Evolutionary conservation across 2,329 filamentous ascomycete genomes (phyloP).

Genomic region (Colletotrichum caudatum): DNA sequence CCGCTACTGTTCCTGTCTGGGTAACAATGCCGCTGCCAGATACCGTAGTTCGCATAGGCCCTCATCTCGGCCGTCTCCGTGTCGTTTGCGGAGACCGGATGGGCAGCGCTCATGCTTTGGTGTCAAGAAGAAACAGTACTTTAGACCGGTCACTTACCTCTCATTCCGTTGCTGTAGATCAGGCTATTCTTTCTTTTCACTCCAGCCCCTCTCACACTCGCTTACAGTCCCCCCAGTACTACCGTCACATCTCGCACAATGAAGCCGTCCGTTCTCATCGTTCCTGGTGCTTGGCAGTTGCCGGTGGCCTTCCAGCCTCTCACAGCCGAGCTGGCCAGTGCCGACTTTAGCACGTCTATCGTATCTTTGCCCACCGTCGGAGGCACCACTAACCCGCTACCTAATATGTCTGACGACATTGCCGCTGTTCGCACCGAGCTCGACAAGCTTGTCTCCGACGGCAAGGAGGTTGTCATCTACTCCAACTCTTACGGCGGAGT

Average conservation of each 20-base stretch:
- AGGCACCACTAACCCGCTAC: slow-evolving; percentile 47
- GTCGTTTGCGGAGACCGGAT: slow-evolving; percentile 20
- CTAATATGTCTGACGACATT: slow-evolving; percentile 50
- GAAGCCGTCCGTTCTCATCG: slow-evolving; percentile 51
- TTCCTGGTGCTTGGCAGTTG: slow-evolving; percentile 55
- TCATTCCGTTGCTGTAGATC: background rate
- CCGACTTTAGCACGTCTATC: slow-evolving; percentile 46
- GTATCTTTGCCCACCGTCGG: slow-evolving; percentile 50
- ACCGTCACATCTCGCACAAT: slow-evolving; percentile 15
- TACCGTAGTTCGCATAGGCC: background rate
- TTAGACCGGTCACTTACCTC: slow-evolving; percentile 23
- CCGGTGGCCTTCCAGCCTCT: slow-evolving; percentile 48
- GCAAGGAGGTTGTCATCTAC: slow-evolving; percentile 57
- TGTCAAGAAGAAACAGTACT: slow-evolving; percentile 20
- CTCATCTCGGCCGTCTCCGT: slow-evolving; percentile 34
- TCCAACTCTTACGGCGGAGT: slow-evolving; percentile 59
- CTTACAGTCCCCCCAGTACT: background rate
- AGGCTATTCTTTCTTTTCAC: slow-evolving; percentile 22
- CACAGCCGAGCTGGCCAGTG: slow-evolving; percentile 27
- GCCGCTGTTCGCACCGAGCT: slow-evolving; percentile 47
- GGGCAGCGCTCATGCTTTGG: slow-evolving; percentile 9
- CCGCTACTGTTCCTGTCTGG: background rate
- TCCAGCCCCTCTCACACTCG: background rate
- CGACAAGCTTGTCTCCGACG: slow-evolving; percentile 48
- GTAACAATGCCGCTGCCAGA: slow-evolving; percentile 6